These are phyloP conservation scores for Cryptosporidium baileyi DNA, from an alignment of 169 alveolate genomes.

Conservation along the genomic window DNA sequence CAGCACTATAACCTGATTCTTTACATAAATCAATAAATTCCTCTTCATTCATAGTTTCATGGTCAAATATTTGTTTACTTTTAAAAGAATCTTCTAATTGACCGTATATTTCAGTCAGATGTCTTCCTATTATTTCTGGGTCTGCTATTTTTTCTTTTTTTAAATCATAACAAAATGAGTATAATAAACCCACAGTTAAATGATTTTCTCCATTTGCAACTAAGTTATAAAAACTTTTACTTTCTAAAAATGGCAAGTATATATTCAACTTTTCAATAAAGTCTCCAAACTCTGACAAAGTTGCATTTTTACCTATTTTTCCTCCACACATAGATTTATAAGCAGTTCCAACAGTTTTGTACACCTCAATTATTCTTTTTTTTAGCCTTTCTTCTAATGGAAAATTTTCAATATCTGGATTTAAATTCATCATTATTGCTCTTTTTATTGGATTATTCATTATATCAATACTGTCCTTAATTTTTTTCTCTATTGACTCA, in stretches of 20 bases:
- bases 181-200: conserved; percentile 12
- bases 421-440: conserved; percentile 19
- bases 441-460: conserved; percentile 26
- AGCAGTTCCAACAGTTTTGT: conserved; percentile 19
- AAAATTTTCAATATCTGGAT: conserved; percentile 13
- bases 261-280: conserved; percentile 42
- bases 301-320: not conserved
- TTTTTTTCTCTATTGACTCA: not conserved
- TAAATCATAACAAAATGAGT: conserved; percentile 10
- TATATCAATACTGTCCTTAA: not conserved
- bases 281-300: conserved; percentile 22
- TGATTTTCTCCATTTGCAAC: not conserved
- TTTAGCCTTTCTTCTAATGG: conserved; percentile 29
- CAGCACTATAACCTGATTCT: conserved; percentile 27
- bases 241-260: conserved; percentile 31
- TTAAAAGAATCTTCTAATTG: conserved; percentile 5
- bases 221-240: conserved; percentile 3
- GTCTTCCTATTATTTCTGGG: conserved; percentile 17
- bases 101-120: conserved; percentile 41
- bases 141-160: not conserved
- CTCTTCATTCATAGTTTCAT: not conserved
- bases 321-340: conserved; percentile 26
- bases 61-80: not conserved
- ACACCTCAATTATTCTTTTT: conserved; percentile 2
- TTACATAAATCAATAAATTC: conserved; percentile 13